Conservation (phyloP, 345 rosid genomes). For the Orychophragmus violaceus region DNA sequence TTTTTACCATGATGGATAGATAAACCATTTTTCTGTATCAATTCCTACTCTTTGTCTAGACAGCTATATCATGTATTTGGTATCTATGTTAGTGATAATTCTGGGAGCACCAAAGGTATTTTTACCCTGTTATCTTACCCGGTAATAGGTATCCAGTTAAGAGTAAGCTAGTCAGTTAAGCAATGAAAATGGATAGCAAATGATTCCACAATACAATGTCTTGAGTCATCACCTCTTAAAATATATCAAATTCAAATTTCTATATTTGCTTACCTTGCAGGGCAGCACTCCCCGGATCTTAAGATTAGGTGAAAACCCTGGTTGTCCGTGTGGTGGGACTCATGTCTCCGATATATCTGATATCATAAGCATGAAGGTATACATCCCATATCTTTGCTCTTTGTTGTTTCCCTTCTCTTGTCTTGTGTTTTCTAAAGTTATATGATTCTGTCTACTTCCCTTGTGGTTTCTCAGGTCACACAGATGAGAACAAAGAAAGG, state of each 20-base stretch:
- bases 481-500: conserved; percentile 74
- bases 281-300: conserved; percentile 72
- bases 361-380: conserved; percentile 62
- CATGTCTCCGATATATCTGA: conserved; percentile 76
- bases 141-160: not conserved
- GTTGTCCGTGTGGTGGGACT: conserved; percentile 91
- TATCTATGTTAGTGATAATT: not conserved
- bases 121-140: not conserved
- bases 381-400: not conserved
- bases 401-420: not conserved
- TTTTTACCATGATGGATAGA: not conserved
- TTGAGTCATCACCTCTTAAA: not conserved
- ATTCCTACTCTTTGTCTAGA: not conserved
- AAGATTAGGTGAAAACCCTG: conserved; percentile 56
- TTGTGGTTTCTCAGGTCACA: conserved; percentile 38
- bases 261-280: conserved; percentile 35
- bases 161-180: not conserved
- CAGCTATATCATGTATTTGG: not conserved
- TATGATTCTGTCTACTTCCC: not conserved
- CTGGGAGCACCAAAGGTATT: not conserved
- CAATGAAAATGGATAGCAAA: not conserved
- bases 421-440: not conserved
- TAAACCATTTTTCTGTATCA: not conserved
- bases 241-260: not conserved
- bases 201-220: not conserved